These are phyloP conservation scores for Leccinum griseonigrum DNA, from an alignment of 1,284 basidiomycete species.

Conservation along the genomic window DNA sequence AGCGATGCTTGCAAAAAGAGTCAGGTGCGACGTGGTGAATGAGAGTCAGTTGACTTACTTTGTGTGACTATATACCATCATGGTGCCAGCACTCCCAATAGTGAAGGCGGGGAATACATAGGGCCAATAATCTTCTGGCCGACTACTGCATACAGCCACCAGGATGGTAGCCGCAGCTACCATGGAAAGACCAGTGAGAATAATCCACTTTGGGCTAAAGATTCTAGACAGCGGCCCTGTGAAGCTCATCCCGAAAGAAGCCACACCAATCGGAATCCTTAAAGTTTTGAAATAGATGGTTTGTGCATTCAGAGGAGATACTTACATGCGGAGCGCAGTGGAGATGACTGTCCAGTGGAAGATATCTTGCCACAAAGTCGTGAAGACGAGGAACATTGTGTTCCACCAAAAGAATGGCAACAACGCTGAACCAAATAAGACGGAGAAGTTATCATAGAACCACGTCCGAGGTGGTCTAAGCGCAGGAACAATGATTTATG, in stretches of 20 bases:
- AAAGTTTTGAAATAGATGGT: slow-evolving; percentile 6
- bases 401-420: slow-evolving; percentile 42
- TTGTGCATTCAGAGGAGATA: neutral
- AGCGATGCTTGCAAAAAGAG: slow-evolving; percentile 40
- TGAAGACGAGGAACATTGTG: slow-evolving; percentile 29
- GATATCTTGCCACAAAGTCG: slow-evolving; percentile 37
- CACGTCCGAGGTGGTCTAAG: slow-evolving; percentile 39
- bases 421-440: slow-evolving; percentile 37
- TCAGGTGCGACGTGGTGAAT: neutral
- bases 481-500: neutral
- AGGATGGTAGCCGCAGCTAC: slow-evolving; percentile 41
- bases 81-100: slow-evolving; percentile 42
- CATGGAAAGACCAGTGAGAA: slow-evolving; percentile 40
- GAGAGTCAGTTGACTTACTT: slow-evolving; percentile 31
- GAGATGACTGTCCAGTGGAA: slow-evolving; percentile 36
- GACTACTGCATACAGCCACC: slow-evolving; percentile 39
- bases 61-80: slow-evolving; percentile 33
- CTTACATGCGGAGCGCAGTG: slow-evolving; percentile 35
- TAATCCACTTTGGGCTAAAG: slow-evolving; percentile 43
- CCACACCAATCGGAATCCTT: slow-evolving; percentile 43
- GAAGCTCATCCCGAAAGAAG: slow-evolving; percentile 37
- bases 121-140: slow-evolving; percentile 43
- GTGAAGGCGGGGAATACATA: slow-evolving; percentile 49
- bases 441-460: slow-evolving; percentile 40
- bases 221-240: slow-evolving; percentile 39